These are phyloP conservation scores for Ogataea siamensis DNA, from an alignment of 805 yeast genomes.

Conservation along the genomic window DNA sequence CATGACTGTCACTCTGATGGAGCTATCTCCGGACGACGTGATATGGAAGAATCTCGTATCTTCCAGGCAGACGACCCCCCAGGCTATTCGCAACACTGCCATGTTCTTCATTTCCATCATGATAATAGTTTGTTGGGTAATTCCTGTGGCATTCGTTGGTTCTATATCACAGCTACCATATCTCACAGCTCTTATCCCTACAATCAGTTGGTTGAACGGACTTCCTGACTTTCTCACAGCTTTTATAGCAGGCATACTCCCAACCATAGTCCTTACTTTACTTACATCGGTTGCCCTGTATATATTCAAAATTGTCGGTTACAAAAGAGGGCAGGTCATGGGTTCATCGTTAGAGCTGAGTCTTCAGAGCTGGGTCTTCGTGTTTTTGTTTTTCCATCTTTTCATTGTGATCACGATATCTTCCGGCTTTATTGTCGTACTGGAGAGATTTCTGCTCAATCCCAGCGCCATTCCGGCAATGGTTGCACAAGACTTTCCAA, in stretches of 20 bases:
- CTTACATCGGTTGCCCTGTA: constrained; percentile 62
- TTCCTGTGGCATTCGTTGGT: constrained; percentile 82
- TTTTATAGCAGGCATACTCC: constrained; percentile 59
- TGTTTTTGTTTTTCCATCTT: constrained; percentile 76
- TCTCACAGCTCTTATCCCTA: constrained; percentile 59
- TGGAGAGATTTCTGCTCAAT: constrained; percentile 59
- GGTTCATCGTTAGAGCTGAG: constrained; percentile 65
- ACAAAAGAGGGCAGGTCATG: constrained; percentile 57
- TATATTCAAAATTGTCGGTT: constrained; percentile 53
- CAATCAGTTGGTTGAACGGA: constrained; percentile 50
- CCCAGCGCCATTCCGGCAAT: constrained; percentile 73
- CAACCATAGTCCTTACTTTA: constrained; percentile 62
- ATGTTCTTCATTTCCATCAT: constrained; percentile 47
- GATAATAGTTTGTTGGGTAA: constrained; percentile 62
- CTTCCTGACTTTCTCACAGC: constrained; percentile 54
- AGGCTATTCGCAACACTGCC: constrained; percentile 38
- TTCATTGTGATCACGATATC: constrained; percentile 84
- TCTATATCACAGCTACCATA: constrained; percentile 72
- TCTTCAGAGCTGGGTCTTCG: constrained; percentile 74
- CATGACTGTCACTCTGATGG: constrained; percentile 44
- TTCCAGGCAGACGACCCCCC: constrained; percentile 36
- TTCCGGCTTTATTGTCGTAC: constrained; percentile 65
- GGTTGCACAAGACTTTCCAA: constrained; percentile 77
- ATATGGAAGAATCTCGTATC: constrained; percentile 63
- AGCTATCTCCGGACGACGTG: constrained; percentile 64